phyloP scores from a whole-genome alignment of 192 early-diverging fungal genomes.

The Coemansia umbellata region DNA sequence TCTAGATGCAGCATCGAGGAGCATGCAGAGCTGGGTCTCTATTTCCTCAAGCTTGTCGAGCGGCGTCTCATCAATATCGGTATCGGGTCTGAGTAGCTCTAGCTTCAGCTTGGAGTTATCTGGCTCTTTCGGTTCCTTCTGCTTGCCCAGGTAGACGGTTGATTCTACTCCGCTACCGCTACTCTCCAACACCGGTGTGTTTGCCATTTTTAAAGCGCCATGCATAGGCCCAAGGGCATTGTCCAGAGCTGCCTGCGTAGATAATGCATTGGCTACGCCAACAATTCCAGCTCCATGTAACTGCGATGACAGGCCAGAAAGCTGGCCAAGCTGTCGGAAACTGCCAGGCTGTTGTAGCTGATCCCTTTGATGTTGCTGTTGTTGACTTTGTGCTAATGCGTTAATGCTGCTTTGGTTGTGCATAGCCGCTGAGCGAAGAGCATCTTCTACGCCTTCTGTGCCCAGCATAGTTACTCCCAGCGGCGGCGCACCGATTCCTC shows the following conservation, averaged over 20 bases:
- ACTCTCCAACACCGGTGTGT: slow-evolving; percentile 2
- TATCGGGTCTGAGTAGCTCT: slow-evolving; percentile 1
- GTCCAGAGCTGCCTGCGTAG: not conserved
- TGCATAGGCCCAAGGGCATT: not conserved
- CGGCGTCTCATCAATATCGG: not conserved
- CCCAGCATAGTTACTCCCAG: not conserved
- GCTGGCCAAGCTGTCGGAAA: slow-evolving; percentile 1
- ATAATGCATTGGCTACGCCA: not conserved
- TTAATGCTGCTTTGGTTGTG: not conserved
- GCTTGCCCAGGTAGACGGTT: slow-evolving; percentile 6
- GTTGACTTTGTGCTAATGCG: not conserved
- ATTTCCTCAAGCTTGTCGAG: slow-evolving; percentile 34
- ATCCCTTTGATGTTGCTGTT: not conserved
- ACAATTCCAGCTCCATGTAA: not conserved
- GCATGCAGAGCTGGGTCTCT: slow-evolving; percentile 27
- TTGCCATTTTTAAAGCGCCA: not conserved
- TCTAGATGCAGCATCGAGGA: slow-evolving; percentile 28
- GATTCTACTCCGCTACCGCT: slow-evolving; percentile 27
- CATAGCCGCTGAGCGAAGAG: not conserved
- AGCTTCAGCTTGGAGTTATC: slow-evolving; percentile 9
- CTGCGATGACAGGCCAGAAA: not conserved
- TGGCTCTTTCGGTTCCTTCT: not conserved
- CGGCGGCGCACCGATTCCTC: not conserved
- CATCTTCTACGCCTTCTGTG: not conserved
- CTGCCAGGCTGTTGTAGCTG: not conserved